A percentile compares a stretch with the other conserved stretches of the same genome.
Conservation (phyloP, 1,284 basidiomycete genomes). For the Veloboletus limbatus region DNA sequence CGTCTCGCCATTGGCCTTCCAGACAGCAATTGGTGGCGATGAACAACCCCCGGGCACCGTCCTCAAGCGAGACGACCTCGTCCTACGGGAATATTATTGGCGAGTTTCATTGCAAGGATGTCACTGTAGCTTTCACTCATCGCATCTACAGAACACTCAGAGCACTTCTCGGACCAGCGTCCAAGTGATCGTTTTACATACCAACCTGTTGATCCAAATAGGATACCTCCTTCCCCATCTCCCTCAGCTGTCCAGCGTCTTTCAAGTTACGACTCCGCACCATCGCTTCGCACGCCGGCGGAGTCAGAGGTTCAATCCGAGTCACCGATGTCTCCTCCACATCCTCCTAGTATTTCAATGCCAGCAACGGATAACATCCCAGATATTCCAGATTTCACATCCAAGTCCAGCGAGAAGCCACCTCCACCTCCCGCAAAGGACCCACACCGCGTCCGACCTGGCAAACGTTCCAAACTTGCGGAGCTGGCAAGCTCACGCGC, state of each 20-base stretch:
- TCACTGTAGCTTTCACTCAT: slow-evolving; percentile 4
- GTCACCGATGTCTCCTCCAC: slow-evolving; percentile 30
- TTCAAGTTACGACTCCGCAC: slow-evolving; percentile 54
- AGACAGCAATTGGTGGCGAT: slow-evolving; percentile 38
- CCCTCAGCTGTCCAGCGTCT: slow-evolving; percentile 71
- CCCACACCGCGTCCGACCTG: slow-evolving; percentile 8
- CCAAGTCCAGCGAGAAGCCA: slow-evolving; percentile 42
- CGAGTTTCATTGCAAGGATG: slow-evolving; percentile 29
- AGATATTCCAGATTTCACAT: slow-evolving; percentile 54
- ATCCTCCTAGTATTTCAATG: slow-evolving; percentile 39
- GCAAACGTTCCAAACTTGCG: slow-evolving; percentile 61
- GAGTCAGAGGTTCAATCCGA: slow-evolving; percentile 34
- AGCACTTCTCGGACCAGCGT: slow-evolving; percentile 8
- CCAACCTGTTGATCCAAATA: slow-evolving; percentile 50
- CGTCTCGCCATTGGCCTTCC: slow-evolving; percentile 45
- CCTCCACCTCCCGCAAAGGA: slow-evolving; percentile 28
- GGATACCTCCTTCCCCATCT: slow-evolving; percentile 60
- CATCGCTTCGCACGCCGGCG: slow-evolving; percentile 49
- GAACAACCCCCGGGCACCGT: slow-evolving; percentile 38
- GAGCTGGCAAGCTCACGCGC: slow-evolving; percentile 57
- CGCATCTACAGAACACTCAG: slow-evolving; percentile 21
- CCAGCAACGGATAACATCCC: slow-evolving; percentile 51
- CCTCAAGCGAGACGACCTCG: slow-evolving; percentile 46
- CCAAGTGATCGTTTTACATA: slow-evolving; percentile 12
- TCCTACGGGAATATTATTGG: slow-evolving; percentile 66